A percentile compares a stretch with the other conserved stretches of the same genome.
Evolutionary conservation across 352 stramenopile species (phyloP).

Genomic region (Blastocystis hominis): DNA sequence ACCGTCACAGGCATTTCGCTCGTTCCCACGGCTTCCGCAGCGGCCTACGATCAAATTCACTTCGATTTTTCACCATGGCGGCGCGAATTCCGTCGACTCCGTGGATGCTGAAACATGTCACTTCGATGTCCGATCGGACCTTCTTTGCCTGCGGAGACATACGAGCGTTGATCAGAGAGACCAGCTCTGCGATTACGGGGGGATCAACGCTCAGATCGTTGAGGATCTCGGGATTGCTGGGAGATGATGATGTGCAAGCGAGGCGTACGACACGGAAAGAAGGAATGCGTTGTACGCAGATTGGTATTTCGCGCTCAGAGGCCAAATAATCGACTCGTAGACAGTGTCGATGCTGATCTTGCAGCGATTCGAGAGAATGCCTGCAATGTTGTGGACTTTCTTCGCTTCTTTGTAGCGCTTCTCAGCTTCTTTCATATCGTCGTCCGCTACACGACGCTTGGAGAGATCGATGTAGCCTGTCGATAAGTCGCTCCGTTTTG

Average conservation of each 20-base stretch:
- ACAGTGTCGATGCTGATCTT: conserved; percentile 72
- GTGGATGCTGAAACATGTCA: conserved; percentile 98
- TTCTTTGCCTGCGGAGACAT: conserved; percentile 97
- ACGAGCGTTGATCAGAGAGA: conserved; percentile 86
- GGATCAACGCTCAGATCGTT: conserved; percentile 80
- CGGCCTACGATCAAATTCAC: conserved; percentile 42
- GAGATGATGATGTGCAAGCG: conserved; percentile 25
- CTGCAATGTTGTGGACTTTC: conserved; percentile 88
- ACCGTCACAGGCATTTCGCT: conserved; percentile 81
- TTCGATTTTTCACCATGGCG: conserved; percentile 71
- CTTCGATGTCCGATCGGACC: conserved; percentile 95
- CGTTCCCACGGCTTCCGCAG: conserved; percentile 71
- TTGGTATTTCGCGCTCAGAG: conserved; percentile 95
- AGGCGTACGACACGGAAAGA: conserved; percentile 68
- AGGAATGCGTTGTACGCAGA: conserved; percentile 99
- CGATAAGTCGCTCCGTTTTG: neutral
- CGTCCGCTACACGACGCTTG: conserved; percentile 93
- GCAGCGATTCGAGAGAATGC: conserved; percentile 71
- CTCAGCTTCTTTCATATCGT: conserved; percentile 97
- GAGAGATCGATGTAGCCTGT: conserved; percentile 96
- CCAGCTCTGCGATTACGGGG: conserved; percentile 75
- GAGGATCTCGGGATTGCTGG: conserved; percentile 69
- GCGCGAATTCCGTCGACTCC: conserved; percentile 95
- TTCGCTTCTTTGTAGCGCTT: conserved; percentile 99
- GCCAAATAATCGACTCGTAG: conserved; percentile 87